A percentile compares a stretch with the other conserved stretches of the same genome.
Evolutionary conservation across 2,329 filamentous ascomycete species (phyloP).

Genomic region (Exophiala viscosa): DNA sequence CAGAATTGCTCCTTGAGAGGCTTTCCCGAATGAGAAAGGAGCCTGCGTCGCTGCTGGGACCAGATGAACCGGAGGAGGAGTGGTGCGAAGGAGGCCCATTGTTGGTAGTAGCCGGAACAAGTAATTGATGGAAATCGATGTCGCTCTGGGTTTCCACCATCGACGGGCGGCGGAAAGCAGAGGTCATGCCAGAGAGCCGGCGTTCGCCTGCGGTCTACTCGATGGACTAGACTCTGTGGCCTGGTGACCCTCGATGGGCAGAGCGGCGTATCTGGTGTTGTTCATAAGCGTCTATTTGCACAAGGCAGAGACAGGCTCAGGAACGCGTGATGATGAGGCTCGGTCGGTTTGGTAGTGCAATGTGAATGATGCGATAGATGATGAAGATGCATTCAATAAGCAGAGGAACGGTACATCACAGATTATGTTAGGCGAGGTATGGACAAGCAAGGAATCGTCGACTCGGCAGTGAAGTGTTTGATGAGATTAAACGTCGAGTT

Average conservation of each 20-base stretch:
- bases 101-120: slow-evolving; percentile 25
- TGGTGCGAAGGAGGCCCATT: slow-evolving; percentile 21
- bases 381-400: no score
- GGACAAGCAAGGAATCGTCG: no score
- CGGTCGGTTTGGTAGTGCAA: no score
- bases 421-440: no score
- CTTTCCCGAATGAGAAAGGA: slow-evolving; percentile 45
- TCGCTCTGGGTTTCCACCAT: slow-evolving; percentile 29
- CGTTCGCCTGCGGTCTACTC: slow-evolving; percentile 5
- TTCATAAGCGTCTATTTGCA: slow-evolving; percentile 11
- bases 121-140: slow-evolving; percentile 29
- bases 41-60: slow-evolving; percentile 31
- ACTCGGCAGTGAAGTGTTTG: no score
- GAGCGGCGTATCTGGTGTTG: slow-evolving; percentile 2
- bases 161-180: slow-evolving; percentile 23
- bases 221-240: slow-evolving; percentile 4
- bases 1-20: slow-evolving; percentile 69
- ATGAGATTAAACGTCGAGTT: no score
- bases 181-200: slow-evolving; percentile 23
- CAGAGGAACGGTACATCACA: no score
- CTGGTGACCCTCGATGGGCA: slow-evolving; percentile 8
- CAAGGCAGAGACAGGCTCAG: neutral
- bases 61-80: slow-evolving; percentile 24
- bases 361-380: no score
- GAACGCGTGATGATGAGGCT: no score